A percentile compares a stretch with the other conserved stretches of the same genome.
Conservation (phyloP, 108 stramenopile species). For the Conticribra weissflogii region DNA sequence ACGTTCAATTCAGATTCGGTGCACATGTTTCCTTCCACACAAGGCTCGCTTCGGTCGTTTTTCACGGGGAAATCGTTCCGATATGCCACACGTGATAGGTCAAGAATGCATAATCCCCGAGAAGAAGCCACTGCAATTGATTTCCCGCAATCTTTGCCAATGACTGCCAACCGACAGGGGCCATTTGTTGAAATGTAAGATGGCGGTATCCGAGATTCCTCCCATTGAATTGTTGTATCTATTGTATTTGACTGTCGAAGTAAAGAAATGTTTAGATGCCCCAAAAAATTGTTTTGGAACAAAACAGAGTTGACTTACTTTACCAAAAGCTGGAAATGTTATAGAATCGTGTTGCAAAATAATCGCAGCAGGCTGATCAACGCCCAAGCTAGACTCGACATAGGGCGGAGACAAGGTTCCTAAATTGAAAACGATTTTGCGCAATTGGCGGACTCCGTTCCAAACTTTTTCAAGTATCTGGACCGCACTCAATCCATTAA, state of each 20-base stretch:
- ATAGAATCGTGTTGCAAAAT: slow-evolving; percentile 30
- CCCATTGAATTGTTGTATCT: slow-evolving; percentile 34
- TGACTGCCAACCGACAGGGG: slow-evolving; percentile 34
- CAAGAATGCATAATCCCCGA: slow-evolving; percentile 43
- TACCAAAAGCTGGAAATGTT: slow-evolving; percentile 20
- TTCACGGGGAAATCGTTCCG: background rate
- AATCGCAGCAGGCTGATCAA: slow-evolving; percentile 31
- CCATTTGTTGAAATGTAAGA: slow-evolving; percentile 41
- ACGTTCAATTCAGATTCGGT: background rate
- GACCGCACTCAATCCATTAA: slow-evolving; percentile 23
- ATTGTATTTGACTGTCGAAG: slow-evolving; percentile 17
- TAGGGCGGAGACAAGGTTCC: slow-evolving; percentile 30
- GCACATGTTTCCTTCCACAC: background rate
- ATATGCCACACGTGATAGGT: slow-evolving; percentile 18
- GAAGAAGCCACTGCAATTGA: slow-evolving; percentile 46
- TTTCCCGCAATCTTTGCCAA: slow-evolving; percentile 25
- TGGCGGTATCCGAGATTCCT: slow-evolving; percentile 37
- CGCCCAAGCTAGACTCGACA: slow-evolving; percentile 7
- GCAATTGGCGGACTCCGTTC: slow-evolving; percentile 3
- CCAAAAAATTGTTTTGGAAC: no score
- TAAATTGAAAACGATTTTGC: slow-evolving; percentile 31
- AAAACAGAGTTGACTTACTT: slow-evolving; percentile 16
- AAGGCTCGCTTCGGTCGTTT: background rate
- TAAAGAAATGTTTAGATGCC: no score
- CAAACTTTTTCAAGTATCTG: slow-evolving; percentile 30